Conservation (phyloP, 2,329 filamentous ascomycete genomes). For the Rasamsonia emersonii region DNA sequence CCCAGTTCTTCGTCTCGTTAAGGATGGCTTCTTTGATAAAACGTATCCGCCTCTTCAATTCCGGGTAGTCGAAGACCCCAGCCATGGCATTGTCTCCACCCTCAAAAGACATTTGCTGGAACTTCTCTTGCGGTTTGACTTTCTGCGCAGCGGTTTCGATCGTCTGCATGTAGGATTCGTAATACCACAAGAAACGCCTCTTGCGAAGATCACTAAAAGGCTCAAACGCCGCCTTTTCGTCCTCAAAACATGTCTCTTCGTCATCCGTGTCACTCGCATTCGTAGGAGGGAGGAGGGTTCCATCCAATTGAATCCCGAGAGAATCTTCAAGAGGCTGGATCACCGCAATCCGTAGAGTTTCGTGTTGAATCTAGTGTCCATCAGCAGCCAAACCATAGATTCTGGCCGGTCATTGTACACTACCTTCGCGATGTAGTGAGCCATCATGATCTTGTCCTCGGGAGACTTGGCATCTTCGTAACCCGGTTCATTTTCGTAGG, state of each 20-base stretch:
- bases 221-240: conserved; percentile 56
- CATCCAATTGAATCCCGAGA: conserved; percentile 54
- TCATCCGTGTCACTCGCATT: conserved; percentile 32
- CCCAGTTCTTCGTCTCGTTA: conserved; percentile 65
- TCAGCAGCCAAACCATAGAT: not conserved
- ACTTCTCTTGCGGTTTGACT: conserved; percentile 54
- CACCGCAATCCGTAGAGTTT: conserved; percentile 76
- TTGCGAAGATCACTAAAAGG: conserved; percentile 89
- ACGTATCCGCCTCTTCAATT: conserved; percentile 60
- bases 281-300: conserved; percentile 30
- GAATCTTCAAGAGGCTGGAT: conserved; percentile 78
- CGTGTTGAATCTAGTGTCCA: conserved; percentile 68
- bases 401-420: conserved; percentile 2
- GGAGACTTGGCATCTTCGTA: conserved; percentile 67
- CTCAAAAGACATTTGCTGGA: conserved; percentile 86
- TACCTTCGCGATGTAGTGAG: conserved; percentile 72
- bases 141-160: conserved; percentile 57
- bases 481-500: conserved; percentile 93
- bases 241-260: conserved; percentile 30
- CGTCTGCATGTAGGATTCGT: conserved; percentile 69
- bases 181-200: conserved; percentile 91
- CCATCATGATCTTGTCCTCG: conserved; percentile 64
- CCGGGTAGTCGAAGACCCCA: conserved; percentile 72
- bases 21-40: conserved; percentile 63
- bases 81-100: conserved; percentile 69